Percentiles rank a stretch among this genome's conserved stretches.
Conservation (phyloP, 2,329 filamentous ascomycete genomes). For the Cercospora beticola region DNA sequence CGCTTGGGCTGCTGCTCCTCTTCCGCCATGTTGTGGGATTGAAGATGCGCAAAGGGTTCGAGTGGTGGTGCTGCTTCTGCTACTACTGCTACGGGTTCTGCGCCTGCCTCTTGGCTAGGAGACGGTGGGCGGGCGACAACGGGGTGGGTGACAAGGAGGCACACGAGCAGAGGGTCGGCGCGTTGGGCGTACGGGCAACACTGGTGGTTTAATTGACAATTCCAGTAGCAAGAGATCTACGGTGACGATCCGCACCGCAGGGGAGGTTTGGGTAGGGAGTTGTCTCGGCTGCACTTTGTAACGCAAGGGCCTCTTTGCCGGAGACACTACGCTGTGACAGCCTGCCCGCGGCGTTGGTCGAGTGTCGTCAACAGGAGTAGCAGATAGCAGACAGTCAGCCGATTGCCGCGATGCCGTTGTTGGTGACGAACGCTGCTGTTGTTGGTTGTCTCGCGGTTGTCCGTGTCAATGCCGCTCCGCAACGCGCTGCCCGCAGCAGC, state of each 20-base stretch:
- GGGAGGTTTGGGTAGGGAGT: not conserved
- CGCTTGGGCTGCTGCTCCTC: conserved; percentile 14
- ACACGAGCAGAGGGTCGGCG: not conserved
- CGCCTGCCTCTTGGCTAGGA: not conserved
- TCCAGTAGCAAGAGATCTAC: conserved; percentile 13
- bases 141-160: not conserved
- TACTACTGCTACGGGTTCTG: not conserved
- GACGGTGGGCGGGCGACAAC: not conserved
- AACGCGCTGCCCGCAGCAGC: not conserved
- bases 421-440: not conserved
- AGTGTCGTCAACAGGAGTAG: not conserved
- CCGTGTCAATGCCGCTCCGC: not conserved
- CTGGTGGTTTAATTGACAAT: conserved; percentile 12
- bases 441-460: not conserved
- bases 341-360: not conserved
- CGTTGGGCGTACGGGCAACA: not conserved
- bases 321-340: not conserved
- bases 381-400: not conserved
- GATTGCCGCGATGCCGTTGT: not conserved
- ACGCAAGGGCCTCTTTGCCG: conserved; percentile 9
- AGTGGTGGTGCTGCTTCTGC: not conserved
- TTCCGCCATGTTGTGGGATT: conserved; percentile 13
- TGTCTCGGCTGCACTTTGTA: conserved; percentile 4
- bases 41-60: not conserved
- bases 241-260: conserved; percentile 6